Base-by-base conservation (phyloP, 352 stramenopile genomes). In the Hyaloperonospora brassicae region DNA sequence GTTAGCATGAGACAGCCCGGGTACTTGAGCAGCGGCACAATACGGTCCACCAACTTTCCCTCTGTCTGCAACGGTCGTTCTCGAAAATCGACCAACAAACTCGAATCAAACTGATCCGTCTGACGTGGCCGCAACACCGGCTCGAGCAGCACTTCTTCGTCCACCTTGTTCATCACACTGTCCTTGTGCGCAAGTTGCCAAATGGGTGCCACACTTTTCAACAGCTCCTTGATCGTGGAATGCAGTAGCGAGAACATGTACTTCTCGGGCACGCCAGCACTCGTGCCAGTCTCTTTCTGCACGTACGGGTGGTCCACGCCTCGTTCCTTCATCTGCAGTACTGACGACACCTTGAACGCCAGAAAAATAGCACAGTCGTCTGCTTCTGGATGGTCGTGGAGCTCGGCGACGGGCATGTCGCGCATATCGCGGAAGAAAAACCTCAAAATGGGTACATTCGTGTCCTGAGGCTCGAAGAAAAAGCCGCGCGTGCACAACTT, bases 1-100 rank as follows among this genome's bases (percentile, higher is more conserved):
- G 88, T 97, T 47, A 97, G 71, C 82, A 97, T 95, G 23, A 98
- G 34, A 50, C 81, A 93, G 1, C 92, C 91, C 0, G 90, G 92
- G 53, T 95, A 92, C 60, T 93, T 90, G 23, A 96, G 73, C 30
- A 98, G 54, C 38, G 93, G 90, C 50, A 89, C 86, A 38, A 98
- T 94, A 11, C 89, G 79, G 44, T 95, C 84, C 10, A 95, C 87
- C 0, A 86, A 52, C 44, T 95, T 89, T 12, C 79, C 78, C 35
- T 75, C 78, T 0, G 65, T 59, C 3, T 94, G 45, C 46, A 96
- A 53, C 21, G 87, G 77, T 8, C 80, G 76, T 60, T 97, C 89
- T 21, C 86, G 73, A 59, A 96, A 97, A 65, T 97, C 87, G 17
- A 94, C 84, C 22, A 97, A 62, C 40, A 92, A 59, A 45, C 77